Conservation (phyloP, 2,329 filamentous ascomycete species). For the Fusarium dimerum region DNA sequence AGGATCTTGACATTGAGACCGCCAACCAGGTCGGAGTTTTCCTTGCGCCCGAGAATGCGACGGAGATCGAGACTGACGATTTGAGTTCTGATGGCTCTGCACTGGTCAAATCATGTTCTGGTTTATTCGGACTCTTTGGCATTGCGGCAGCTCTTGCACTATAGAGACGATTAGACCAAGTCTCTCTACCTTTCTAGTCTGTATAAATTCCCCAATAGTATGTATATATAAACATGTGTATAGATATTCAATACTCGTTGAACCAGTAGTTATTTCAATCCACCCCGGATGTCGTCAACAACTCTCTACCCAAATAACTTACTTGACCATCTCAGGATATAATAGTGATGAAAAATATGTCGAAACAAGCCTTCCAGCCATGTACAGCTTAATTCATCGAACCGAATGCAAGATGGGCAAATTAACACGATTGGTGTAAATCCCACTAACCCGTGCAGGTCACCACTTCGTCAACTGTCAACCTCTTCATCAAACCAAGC, state of each 20-base stretch:
- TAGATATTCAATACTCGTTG: too few species aligned
- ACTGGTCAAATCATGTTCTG: background rate
- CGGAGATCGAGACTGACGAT: conserved; percentile 37
- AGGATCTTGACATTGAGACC: conserved; percentile 43
- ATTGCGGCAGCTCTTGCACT: background rate
- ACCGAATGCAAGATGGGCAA: background rate
- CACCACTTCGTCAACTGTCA: conserved; percentile 22
- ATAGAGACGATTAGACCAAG: background rate
- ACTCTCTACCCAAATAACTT: too few species aligned
- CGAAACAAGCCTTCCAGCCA: too few species aligned
- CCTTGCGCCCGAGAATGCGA: conserved; percentile 54
- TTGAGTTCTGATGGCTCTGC: conserved; percentile 9
- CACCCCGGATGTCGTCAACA: too few species aligned
- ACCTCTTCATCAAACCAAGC: conserved; percentile 2
- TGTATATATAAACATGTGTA: too few species aligned
- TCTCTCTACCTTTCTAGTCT: too few species aligned
- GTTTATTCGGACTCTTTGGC: conserved; percentile 7
- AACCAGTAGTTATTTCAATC: too few species aligned
- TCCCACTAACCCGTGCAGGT: conserved; percentile 29
- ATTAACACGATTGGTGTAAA: background rate
- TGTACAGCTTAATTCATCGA: background rate
- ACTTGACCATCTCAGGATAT: too few species aligned
- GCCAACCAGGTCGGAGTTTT: conserved; percentile 49
- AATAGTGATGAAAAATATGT: too few species aligned
- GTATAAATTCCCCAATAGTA: too few species aligned